These are phyloP conservation scores for Tolypocladium tropicale DNA, from an alignment of 2,329 filamentous ascomycete genomes.

Conservation along the genomic window DNA sequence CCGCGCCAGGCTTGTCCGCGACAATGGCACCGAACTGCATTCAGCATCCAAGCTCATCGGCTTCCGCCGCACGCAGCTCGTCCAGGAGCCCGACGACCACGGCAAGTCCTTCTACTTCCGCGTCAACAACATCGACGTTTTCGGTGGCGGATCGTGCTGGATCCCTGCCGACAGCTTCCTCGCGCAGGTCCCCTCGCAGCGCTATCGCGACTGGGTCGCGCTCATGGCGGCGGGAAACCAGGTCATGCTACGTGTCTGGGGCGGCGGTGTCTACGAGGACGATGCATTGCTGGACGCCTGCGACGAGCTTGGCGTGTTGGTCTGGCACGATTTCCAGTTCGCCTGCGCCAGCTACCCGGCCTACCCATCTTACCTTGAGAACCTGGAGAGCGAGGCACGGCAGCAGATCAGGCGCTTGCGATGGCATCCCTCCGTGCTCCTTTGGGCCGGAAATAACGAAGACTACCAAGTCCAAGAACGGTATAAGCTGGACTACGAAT, in stretches of 20 bases:
- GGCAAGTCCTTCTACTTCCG: constrained; percentile 67
- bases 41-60: constrained; percentile 44
- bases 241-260: constrained; percentile 17
- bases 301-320: constrained; percentile 56
- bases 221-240: constrained; percentile 46
- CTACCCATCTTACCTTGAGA: constrained; percentile 46
- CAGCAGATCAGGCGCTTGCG: constrained; percentile 51
- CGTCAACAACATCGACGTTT: constrained; percentile 61
- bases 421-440: constrained; percentile 56
- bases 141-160: constrained; percentile 69
- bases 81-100: constrained; percentile 45
- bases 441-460: constrained; percentile 78
- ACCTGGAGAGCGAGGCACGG: constrained; percentile 48
- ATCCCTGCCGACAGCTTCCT: constrained; percentile 70
- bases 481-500: constrained; percentile 59
- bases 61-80: constrained; percentile 47
- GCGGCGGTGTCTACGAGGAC: constrained; percentile 43
- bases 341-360: constrained; percentile 56
- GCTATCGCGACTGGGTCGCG: constrained; percentile 42
- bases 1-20: neutral
- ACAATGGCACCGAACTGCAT: neutral
- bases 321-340: constrained; percentile 69
- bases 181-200: constrained; percentile 50
- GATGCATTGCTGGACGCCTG: constrained; percentile 54
- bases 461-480: constrained; percentile 68